Conservation (phyloP, 73 alveolate genomes). For the Paramecium sonneborni region DNA sequence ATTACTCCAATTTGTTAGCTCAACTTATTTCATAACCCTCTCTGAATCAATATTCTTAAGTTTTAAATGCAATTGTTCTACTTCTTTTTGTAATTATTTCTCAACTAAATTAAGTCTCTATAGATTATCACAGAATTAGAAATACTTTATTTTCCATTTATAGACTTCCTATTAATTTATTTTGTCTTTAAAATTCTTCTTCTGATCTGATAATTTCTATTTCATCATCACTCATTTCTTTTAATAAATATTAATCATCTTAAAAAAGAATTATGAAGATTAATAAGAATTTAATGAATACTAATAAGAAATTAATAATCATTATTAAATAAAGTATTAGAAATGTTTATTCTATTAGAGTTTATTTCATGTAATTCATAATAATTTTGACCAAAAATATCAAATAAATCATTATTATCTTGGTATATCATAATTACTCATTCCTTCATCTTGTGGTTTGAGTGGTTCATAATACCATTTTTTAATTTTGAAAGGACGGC, state of each 20-base stretch:
- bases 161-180: not conserved
- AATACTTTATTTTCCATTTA: not conserved
- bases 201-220: conserved; percentile 1
- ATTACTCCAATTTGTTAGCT: not conserved
- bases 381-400: no score
- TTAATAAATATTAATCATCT: not conserved
- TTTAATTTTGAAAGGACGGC: not conserved
- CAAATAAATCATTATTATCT: not conserved
- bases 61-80: not conserved
- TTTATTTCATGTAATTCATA: no score
- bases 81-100: not conserved
- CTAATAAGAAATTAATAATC: not conserved
- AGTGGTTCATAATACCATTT: not conserved
- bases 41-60: not conserved
- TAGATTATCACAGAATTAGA: not conserved
- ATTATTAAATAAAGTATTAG: not conserved
- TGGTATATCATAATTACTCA: not conserved
- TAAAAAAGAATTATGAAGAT: not conserved
- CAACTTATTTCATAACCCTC: not conserved
- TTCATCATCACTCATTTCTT: conserved; percentile 27
- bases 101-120: not conserved
- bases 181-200: not conserved
- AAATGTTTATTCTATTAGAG: not conserved
- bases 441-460: not conserved
- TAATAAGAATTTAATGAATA: not conserved